phyloP scores from a whole-genome alignment of 495 filamentous ascomycete species.

The Aspergillus campestris region DNA sequence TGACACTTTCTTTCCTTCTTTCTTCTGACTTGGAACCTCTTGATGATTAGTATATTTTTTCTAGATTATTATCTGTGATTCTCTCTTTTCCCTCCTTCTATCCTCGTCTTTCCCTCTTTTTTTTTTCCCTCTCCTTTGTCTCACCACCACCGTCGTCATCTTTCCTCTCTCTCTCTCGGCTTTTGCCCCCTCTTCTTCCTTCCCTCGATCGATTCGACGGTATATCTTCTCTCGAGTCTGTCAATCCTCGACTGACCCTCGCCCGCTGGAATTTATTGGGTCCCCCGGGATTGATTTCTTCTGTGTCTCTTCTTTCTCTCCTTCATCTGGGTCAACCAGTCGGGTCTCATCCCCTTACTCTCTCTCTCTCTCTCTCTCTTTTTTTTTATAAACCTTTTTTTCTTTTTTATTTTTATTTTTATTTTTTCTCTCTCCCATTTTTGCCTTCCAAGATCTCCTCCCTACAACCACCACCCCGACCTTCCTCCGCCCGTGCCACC shows the following conservation, averaged over 20 bases:
- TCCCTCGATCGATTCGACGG: background rate
- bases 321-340: background rate
- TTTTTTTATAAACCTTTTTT: background rate
- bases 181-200: background rate
- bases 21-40: no score
- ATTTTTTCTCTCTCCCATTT: background rate
- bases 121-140: conserved; percentile 5
- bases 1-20: background rate
- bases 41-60: no score
- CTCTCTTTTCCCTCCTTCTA: background rate
- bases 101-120: background rate
- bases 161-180: background rate
- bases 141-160: background rate
- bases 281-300: background rate
- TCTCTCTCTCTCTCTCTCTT: conserved; percentile 2
- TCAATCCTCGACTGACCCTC: background rate
- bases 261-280: background rate
- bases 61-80: no score
- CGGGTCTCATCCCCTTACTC: conserved; percentile 4
- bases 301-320: background rate
- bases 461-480: background rate
- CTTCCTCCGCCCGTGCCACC: conserved; percentile 4
- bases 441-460: conserved; percentile 1
- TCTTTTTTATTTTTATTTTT: background rate
- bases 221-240: background rate